These are phyloP conservation scores for Backusella circina DNA, from an alignment of 192 early-diverging fungal genomes.

Conservation along the genomic window DNA sequence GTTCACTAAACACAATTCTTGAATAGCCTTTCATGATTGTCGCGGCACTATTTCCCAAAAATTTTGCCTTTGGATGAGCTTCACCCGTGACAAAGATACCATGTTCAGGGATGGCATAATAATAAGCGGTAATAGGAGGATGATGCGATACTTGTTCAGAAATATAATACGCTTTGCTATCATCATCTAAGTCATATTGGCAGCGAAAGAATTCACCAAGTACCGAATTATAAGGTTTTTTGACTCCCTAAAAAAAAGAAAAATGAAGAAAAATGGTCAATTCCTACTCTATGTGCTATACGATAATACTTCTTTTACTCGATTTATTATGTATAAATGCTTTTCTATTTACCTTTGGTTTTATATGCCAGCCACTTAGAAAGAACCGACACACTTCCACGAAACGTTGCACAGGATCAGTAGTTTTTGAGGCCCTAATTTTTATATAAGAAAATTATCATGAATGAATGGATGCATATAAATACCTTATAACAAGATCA, in stretches of 20 bases:
- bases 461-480: neutral
- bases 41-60: constrained; percentile 86
- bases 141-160: constrained; percentile 93
- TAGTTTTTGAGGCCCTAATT: constrained; percentile 60
- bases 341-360: constrained; percentile 64
- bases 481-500: constrained; percentile 74
- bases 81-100: constrained; percentile 77
- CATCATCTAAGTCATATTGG: constrained; percentile 63
- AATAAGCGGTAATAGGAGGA: constrained; percentile 84
- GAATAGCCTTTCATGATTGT: constrained; percentile 79
- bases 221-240: constrained; percentile 93
- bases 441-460: neutral
- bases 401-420: constrained; percentile 75
- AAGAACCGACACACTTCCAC: constrained; percentile 84
- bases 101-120: constrained; percentile 77
- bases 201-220: constrained; percentile 90
- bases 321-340: neutral
- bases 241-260: constrained; percentile 60
- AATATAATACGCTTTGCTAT: constrained; percentile 67
- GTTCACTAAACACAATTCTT: constrained; percentile 53
- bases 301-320: neutral
- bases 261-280: neutral
- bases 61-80: constrained; percentile 76
- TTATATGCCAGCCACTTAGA: constrained; percentile 90
- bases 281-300: neutral